A percentile compares a stretch with the other conserved stretches of the same genome.
Evolutionary conservation across 2,329 filamentous ascomycete genomes (phyloP).

Genomic region (Diaporthe ilicicola): DNA sequence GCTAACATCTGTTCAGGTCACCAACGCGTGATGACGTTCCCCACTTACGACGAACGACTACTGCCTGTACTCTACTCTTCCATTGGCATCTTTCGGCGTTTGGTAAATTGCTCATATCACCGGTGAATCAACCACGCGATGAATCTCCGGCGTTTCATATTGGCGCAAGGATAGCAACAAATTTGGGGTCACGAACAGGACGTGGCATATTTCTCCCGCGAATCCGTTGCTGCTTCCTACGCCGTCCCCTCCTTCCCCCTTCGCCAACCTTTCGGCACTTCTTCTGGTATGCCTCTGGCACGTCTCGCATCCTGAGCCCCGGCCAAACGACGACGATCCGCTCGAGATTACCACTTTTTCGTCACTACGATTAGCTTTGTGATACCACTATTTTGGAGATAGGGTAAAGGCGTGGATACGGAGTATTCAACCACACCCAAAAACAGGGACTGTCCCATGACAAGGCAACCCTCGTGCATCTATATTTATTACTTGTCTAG

Average conservation of each 20-base stretch:
- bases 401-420: slow-evolving; percentile 4
- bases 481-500: slow-evolving; percentile 27
- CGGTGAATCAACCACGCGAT: slow-evolving; percentile 36
- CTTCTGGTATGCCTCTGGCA: slow-evolving; percentile 25
- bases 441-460: slow-evolving; percentile 21
- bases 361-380: slow-evolving; percentile 35
- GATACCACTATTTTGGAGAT: slow-evolving; percentile 33
- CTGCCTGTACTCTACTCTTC: slow-evolving; percentile 48
- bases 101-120: slow-evolving; percentile 40
- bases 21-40: slow-evolving; percentile 61
- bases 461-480: slow-evolving; percentile 28
- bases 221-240: slow-evolving; percentile 42
- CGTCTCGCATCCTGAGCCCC: slow-evolving; percentile 11
- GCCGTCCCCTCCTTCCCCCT: slow-evolving; percentile 48
- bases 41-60: slow-evolving; percentile 47
- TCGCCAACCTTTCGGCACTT: slow-evolving; percentile 39
- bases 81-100: slow-evolving; percentile 49
- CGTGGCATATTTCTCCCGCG: slow-evolving; percentile 36
- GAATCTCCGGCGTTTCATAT: slow-evolving; percentile 31
- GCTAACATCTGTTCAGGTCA: slow-evolving; percentile 54
- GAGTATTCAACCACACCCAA: slow-evolving; percentile 15
- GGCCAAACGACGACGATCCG: slow-evolving; percentile 16
- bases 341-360: slow-evolving; percentile 30
- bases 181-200: slow-evolving; percentile 38
- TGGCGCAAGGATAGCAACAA: slow-evolving; percentile 31